Evolutionary conservation across 78 protist genomes (phyloP), one percentile per base, ranked within the genome.

Genomic region (Thecamonas trahens): DNA sequence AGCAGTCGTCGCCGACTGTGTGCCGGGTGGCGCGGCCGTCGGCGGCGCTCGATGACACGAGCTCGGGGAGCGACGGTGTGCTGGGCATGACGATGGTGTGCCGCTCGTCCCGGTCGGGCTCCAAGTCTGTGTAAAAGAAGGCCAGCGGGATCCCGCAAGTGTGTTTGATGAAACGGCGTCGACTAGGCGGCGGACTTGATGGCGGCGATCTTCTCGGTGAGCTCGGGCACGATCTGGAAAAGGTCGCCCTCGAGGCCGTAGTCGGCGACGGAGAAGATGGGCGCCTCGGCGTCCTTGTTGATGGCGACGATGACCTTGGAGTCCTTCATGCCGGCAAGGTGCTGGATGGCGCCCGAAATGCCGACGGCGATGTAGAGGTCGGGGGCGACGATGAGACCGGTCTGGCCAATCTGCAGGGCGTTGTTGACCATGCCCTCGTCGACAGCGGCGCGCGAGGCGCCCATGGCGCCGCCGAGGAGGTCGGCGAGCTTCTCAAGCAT

Each of bases 371-470:
- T 54, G 84, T 96, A 96, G 66, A 96, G 86, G 53, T 91, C 87
- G 28, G 99, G 99, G 34, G 99, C 99, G 15, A 96, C 96, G 62
- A 93, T 61, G 73, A 94, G 91, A 61, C 98, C 97, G 34, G 98
- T 94, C 88, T 94, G 98, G 15, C 97, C 98, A 13, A 94, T 74
- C 78, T 94, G 98, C 81, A 87, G 28, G 70, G 91, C 97, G 82
- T 95, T 90, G 61, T 92, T 77, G 24, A 76, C 92, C 54, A 64
- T 85, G 34, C 96, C 97, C 1, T 94, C 84, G 32, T 96, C 99
- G 31, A 96, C 98, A 8, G 97, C 99, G 11, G 99, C 99, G 28
- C 99, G 85, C 24, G 97, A 84, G 34, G 98, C 99, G 52, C 99
- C 99, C 47, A 95, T 94, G 5, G 90, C 92, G 32, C 88, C 95